Conservation (phyloP, 129 eudicot species). For the Kitagawia praeruptora region DNA sequence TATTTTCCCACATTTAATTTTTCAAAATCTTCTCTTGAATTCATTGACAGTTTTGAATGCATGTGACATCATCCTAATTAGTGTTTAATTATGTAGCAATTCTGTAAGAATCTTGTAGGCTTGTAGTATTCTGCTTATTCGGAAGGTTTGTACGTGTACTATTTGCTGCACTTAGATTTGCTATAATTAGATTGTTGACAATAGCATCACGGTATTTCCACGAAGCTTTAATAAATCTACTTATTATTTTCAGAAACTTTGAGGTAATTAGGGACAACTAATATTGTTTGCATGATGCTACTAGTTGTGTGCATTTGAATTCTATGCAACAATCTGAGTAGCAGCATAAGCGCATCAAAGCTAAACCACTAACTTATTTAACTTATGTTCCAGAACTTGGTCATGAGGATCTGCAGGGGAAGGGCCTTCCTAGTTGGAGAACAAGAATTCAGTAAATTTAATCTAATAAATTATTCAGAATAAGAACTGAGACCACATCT, state of each 20-base stretch:
- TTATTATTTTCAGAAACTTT: not conserved
- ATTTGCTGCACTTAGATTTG: not conserved
- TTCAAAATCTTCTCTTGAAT: not conserved
- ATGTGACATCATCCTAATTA: not conserved
- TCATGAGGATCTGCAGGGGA: too few species aligned
- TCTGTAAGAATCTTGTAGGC: not conserved
- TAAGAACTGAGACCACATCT: too few species aligned
- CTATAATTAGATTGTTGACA: slow-evolving; percentile 5
- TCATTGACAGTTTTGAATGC: slow-evolving; percentile 7
- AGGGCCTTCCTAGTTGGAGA: too few species aligned
- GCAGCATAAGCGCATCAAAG: too few species aligned
- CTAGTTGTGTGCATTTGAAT: too few species aligned
- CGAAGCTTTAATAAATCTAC: too few species aligned
- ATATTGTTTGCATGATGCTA: too few species aligned
- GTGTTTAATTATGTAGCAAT: not conserved
- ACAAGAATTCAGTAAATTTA: too few species aligned
- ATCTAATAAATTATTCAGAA: too few species aligned
- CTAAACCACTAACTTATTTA: too few species aligned
- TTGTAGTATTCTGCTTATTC: not conserved
- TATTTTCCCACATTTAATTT: slow-evolving; percentile 10
- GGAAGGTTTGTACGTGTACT: not conserved
- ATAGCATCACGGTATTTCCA: not conserved
- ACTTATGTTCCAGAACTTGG: too few species aligned
- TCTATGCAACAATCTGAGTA: too few species aligned
- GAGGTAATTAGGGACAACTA: not conserved